phyloP scores from a whole-genome alignment of 2,329 filamentous ascomycete genomes.

The Diaporthe caulivora region DNA sequence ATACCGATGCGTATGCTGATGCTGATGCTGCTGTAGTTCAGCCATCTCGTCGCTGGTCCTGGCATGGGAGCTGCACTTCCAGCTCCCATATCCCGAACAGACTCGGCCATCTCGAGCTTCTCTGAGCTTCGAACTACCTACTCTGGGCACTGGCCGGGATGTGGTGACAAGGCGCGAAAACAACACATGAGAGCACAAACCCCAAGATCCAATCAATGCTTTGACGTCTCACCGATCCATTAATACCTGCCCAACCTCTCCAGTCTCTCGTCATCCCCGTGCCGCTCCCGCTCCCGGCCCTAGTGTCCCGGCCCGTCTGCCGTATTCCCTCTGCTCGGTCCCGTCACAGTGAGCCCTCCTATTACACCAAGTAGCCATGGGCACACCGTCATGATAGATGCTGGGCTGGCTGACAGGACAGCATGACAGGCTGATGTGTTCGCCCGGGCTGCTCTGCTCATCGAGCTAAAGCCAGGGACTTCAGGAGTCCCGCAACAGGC shows the following conservation, averaged over 20 bases:
- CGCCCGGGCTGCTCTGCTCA: background rate
- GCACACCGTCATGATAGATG: background rate
- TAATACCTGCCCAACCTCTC: background rate
- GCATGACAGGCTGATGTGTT: background rate
- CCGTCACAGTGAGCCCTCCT: background rate
- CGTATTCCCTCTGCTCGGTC: background rate
- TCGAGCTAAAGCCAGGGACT: background rate
- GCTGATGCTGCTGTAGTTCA: slow-evolving; percentile 9
- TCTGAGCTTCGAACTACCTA: background rate
- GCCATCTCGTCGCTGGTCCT: background rate
- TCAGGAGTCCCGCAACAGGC: too few relatives aligned
- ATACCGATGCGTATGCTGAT: too few relatives aligned
- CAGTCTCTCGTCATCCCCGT: slow-evolving; percentile 26
- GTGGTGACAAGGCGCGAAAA: slow-evolving; percentile 7
- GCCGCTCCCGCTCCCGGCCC: slow-evolving; percentile 25
- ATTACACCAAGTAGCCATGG: background rate
- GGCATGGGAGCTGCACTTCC: background rate
- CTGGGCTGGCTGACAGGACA: background rate
- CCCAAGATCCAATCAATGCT: background rate
- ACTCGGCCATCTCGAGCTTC: background rate
- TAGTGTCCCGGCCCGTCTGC: slow-evolving; percentile 27
- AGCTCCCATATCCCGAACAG: background rate
- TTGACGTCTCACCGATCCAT: background rate
- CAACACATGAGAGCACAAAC: background rate
- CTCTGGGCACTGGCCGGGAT: background rate